A percentile compares a stretch with the other conserved stretches of the same genome.
Evolutionary conservation across 1,139 yeast species (phyloP).

Genomic region (Nakaseomyces uthaithaninus): DNA sequence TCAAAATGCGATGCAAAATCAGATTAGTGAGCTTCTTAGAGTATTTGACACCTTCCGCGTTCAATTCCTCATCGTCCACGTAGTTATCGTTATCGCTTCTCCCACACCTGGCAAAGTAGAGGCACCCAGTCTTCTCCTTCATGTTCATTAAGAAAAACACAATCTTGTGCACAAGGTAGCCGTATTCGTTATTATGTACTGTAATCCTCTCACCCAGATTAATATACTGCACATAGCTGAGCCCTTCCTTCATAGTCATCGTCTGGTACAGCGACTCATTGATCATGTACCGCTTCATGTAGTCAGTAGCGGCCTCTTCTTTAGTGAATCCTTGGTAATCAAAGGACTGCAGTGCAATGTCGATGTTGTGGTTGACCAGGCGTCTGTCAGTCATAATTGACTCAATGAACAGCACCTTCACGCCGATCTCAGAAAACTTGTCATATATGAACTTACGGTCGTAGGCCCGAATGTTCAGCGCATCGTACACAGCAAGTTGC

Average conservation of each 20-base stretch:
- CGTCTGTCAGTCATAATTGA: conserved; percentile 70
- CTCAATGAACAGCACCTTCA: conserved; percentile 82
- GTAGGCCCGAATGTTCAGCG: conserved; percentile 73
- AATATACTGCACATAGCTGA: conserved; percentile 29
- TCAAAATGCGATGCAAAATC: conserved; percentile 29
- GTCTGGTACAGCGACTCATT: conserved; percentile 44
- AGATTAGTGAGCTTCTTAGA: conserved; percentile 44
- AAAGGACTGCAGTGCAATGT: conserved; percentile 81
- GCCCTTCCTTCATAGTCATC: conserved; percentile 14
- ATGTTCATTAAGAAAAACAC: conserved; percentile 86
- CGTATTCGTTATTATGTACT: conserved; percentile 64
- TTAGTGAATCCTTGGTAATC: conserved; percentile 74
- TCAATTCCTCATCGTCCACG: conserved; percentile 57
- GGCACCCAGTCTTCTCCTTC: conserved; percentile 67
- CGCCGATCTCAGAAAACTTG: conserved; percentile 47
- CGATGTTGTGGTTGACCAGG: conserved; percentile 66
- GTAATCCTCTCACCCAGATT: conserved; percentile 86
- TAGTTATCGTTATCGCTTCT: conserved; percentile 40
- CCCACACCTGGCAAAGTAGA: conserved; percentile 66
- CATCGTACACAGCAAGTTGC: conserved; percentile 94
- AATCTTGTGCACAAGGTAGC: conserved; percentile 81
- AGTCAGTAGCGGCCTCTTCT: conserved; percentile 53
- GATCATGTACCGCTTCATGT: conserved; percentile 44
- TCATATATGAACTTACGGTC: conserved; percentile 55
- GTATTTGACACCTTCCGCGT: conserved; percentile 48